Evolutionary conservation across 2,329 filamentous ascomycete species (phyloP), one percentile per base, ranked within the genome.

Genomic region (Onygenales sp.): DNA sequence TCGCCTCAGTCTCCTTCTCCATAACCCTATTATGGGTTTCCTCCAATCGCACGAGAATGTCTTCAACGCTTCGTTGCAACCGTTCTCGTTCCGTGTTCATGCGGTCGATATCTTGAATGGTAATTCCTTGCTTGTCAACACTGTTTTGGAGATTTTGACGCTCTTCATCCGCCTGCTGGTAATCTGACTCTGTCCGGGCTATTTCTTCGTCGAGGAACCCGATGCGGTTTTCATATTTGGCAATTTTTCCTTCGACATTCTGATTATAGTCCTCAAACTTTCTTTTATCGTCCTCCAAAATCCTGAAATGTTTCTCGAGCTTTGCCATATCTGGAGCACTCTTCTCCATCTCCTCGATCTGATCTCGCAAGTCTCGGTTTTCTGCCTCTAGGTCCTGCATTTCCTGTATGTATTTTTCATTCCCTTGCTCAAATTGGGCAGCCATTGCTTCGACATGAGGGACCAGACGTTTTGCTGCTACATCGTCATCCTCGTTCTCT

Each of bases 191-290:
- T 21, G 89, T 80, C 66, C 91, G 92, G 50, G 87, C 83, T 33
- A 95, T 83, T 67, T 95, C 90, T 52, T 91, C 85, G 58, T 92
- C 86, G n/a, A 97, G 73, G 21, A 94, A 83, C 46, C 86, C 81
- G 59, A 88, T 88, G 11, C 89, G 83, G 58, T 79, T 81, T 58
- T 91, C 85, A 71, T 95, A 93, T 70, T 95, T 96, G 59, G 95
- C 87, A 0, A 91, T 87, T 64, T 92, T 89, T 56, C 86, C 84
- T 63, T 88, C 80, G 60, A 95, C 89, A 35, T 86, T 82, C 42
- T 84, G 82, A 66, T 96, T 96, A 77, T 96, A 98, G 64, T 89
- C 86, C 65, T 96, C 91, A 61, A 97, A 98, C 66, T 98, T 97
- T 64, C 85, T 80, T 64, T 87, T 91, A 71, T 98, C 94, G 62